These are phyloP conservation scores for Wallacemonas sp. DNA, from an alignment of 208 protist genomes.

Conservation along the genomic window DNA sequence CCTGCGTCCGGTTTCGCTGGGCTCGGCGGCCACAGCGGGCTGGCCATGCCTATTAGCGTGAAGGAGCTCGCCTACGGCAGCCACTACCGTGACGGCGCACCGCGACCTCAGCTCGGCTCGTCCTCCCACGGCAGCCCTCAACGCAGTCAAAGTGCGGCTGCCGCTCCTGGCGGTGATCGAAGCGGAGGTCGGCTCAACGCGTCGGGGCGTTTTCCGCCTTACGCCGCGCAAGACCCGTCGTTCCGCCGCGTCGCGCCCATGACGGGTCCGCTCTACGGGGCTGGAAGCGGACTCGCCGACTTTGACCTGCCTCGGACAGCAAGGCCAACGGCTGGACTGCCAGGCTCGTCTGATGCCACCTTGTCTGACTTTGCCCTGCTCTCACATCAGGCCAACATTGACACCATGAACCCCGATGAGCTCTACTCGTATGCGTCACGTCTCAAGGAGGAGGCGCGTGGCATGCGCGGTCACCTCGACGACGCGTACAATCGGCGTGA, in stretches of 20 bases:
- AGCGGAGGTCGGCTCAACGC: not conserved
- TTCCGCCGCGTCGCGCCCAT: not conserved
- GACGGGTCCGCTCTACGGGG: conserved; percentile 25
- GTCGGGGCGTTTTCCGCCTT: not conserved
- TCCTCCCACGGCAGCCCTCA: conserved; percentile 11
- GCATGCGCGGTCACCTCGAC: conserved; percentile 29
- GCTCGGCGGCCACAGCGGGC: conserved; percentile 11
- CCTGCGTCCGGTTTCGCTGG: not conserved
- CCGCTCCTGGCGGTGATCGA: not conserved
- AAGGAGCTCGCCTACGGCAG: conserved; percentile 29
- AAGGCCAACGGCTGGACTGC: not conserved
- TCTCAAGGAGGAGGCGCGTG: conserved; percentile 43
- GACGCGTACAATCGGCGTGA: conserved; percentile 56
- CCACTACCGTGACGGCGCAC: not conserved
- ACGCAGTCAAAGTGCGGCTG: not conserved
- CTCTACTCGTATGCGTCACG: conserved; percentile 49
- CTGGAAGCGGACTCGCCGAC: conserved; percentile 25
- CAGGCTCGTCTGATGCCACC: not conserved
- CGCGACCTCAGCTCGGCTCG: not conserved
- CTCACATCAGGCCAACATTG: conserved; percentile 17
- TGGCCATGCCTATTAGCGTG: conserved; percentile 53
- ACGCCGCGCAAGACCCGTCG: not conserved
- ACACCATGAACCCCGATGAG: conserved; percentile 42
- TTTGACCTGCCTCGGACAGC: not conserved
- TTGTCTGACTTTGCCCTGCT: conserved; percentile 24